Evolutionary conservation across 768 basidiomycete species (phyloP).

Genomic region (Stropharia rugosoannulata): DNA sequence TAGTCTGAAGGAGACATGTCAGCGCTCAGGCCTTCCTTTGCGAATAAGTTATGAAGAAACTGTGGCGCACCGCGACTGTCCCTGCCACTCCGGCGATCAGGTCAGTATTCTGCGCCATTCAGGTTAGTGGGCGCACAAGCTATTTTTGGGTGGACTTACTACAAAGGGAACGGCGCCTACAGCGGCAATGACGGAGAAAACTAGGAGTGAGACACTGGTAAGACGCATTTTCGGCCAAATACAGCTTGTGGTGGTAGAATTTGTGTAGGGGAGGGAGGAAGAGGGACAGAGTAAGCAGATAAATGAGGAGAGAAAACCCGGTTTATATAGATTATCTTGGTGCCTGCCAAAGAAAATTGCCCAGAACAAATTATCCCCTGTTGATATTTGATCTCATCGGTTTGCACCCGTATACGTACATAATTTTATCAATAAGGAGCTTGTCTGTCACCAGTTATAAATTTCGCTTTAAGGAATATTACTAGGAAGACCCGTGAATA

Average conservation of each 20-base stretch:
- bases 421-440: too few relatives aligned
- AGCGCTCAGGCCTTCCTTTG: neutral
- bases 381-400: neutral
- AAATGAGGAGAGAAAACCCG: neutral
- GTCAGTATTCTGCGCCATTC: conserved; percentile 12
- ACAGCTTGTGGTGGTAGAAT: neutral
- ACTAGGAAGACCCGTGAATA: too few relatives aligned
- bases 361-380: neutral
- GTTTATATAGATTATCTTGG: neutral
- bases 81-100: conserved; percentile 9
- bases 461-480: too few relatives aligned
- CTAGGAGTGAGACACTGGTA: conserved; percentile 19
- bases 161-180: conserved; percentile 25
- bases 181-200: conserved; percentile 23
- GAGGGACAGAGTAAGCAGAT: conserved; percentile 9
- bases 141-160: conserved; percentile 19
- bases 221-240: conserved; percentile 26
- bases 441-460: too few relatives aligned
- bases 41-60: neutral
- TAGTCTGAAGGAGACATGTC: too few relatives aligned
- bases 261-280: conserved; percentile 7
- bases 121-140: neutral
- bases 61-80: conserved; percentile 13
- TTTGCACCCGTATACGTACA: neutral
- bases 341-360: neutral